Conservation (phyloP, 1,284 basidiomycete genomes). For the Takashimella tepidaria region DNA sequence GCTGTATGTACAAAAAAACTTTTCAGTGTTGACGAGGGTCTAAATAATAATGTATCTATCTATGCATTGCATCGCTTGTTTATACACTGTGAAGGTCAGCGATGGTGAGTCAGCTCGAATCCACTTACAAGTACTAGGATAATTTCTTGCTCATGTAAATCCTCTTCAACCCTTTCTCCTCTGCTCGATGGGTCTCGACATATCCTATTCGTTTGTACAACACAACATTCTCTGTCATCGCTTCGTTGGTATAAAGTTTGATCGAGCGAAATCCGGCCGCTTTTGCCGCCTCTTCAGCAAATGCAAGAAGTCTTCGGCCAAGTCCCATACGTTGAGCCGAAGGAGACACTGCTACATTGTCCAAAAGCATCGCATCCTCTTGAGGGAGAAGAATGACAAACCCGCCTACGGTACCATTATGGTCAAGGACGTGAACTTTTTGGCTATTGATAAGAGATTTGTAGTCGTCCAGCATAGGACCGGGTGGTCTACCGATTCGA, state of each 20-base stretch:
- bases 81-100: background rate
- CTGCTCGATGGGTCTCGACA: background rate
- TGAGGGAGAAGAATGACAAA: background rate
- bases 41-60: background rate
- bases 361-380: background rate
- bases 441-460: background rate
- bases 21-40: background rate
- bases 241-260: background rate
- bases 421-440: background rate
- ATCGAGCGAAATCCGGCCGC: background rate
- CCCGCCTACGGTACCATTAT: background rate
- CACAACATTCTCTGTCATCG: background rate
- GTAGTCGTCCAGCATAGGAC: background rate
- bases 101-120: background rate
- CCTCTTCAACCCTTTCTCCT: background rate
- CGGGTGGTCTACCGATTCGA: background rate
- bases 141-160: background rate
- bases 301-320: background rate
- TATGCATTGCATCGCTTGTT: background rate
- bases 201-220: background rate
- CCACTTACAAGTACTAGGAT: background rate
- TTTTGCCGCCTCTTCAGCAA: background rate
- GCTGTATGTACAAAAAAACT: constrained; percentile 39
- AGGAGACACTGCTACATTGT: background rate
- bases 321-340: background rate